Conservation (phyloP, 2,329 filamentous ascomycete species). For the Stemphylium lycopersici region DNA sequence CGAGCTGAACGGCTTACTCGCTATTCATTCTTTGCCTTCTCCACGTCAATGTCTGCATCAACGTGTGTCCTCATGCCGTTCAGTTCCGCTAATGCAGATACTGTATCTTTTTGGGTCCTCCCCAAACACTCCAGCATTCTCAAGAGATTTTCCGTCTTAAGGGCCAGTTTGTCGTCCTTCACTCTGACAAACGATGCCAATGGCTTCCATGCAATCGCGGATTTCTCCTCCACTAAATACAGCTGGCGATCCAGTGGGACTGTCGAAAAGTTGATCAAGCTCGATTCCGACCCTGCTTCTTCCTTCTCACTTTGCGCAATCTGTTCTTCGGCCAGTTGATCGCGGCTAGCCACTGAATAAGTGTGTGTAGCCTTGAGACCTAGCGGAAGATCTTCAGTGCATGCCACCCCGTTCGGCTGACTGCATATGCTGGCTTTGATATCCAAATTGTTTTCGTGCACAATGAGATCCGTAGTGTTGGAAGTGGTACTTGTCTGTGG, state of each 20-base stretch:
- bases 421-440: neutral
- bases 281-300: neutral
- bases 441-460: neutral
- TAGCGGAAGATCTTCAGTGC: too few species aligned
- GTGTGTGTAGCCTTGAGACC: too few species aligned
- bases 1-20: neutral
- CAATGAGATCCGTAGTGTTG: neutral
- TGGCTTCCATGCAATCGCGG: neutral
- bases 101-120: neutral
- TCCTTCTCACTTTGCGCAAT: too few species aligned
- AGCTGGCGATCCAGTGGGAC: neutral
- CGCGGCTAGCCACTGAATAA: too few species aligned
- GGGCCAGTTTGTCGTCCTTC: neutral
- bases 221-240: neutral
- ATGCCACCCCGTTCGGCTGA: too few species aligned
- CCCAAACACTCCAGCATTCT: neutral
- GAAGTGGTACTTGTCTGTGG: neutral
- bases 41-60: neutral
- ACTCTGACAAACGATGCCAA: neutral
- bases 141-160: neutral
- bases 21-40: neutral
- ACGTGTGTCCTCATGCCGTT: neutral
- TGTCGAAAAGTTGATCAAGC: neutral
- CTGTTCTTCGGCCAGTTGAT: too few species aligned
- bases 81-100: neutral